phyloP scores from a whole-genome alignment of 768 basidiomycete species.

The Phanerodontia chrysosporium region DNA sequence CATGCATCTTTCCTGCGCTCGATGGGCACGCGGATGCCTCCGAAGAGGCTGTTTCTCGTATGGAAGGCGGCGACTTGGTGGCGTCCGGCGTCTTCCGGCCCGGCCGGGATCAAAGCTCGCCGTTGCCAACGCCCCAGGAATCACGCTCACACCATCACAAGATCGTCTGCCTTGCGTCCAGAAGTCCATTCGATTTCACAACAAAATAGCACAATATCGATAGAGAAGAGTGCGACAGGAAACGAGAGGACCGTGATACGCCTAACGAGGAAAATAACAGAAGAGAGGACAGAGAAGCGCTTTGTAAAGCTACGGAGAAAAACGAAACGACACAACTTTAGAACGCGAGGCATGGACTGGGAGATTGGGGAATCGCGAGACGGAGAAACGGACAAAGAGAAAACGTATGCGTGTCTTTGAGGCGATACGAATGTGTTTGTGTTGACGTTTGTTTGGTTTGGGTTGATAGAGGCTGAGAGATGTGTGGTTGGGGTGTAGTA shows the following conservation, averaged over 20 bases:
- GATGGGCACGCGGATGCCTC: neutral
- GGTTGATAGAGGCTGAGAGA: neutral
- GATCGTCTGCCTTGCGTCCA: neutral
- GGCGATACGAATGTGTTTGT: neutral
- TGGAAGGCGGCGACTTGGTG: neutral
- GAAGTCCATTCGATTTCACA: constrained; percentile 16
- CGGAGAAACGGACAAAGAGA: neutral
- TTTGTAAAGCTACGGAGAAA: neutral
- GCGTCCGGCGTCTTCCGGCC: neutral
- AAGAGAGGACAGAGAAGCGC: constrained; percentile 4
- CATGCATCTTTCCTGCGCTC: neutral
- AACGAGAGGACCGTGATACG: constrained; percentile 19
- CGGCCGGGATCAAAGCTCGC: neutral
- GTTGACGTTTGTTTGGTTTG: neutral
- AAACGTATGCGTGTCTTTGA: neutral
- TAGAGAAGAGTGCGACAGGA: constrained; percentile 19
- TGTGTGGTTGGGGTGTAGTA: neutral
- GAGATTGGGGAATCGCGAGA: neutral
- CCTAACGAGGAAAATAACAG: constrained; percentile 15
- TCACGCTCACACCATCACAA: neutral
- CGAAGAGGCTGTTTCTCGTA: neutral
- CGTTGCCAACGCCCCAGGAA: neutral
- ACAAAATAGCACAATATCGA: constrained; percentile 16
- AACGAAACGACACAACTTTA: neutral
- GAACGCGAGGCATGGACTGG: neutral